These are phyloP conservation scores for Mycena amicta DNA, from an alignment of 768 basidiomycete species.

Conservation along the genomic window DNA sequence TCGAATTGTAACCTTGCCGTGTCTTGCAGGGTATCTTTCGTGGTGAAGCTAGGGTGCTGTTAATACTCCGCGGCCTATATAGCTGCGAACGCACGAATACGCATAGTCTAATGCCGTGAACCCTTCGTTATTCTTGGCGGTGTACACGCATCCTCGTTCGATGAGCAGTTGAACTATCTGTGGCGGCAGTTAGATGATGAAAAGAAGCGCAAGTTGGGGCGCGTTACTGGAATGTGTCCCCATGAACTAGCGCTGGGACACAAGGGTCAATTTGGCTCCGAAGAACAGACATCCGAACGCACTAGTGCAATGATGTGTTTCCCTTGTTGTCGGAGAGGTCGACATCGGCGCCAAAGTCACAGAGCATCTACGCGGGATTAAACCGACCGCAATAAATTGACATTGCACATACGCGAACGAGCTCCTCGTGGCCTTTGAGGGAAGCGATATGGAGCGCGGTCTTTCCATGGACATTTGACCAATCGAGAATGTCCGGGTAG, in stretches of 20 bases:
- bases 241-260: conserved; percentile 76
- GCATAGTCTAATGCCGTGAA: conserved; percentile 94
- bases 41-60: conserved; percentile 56
- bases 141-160: conserved; percentile 84
- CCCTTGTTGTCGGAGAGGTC: conserved; percentile 90
- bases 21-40: conserved; percentile 77
- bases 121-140: conserved; percentile 85
- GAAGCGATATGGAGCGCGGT: conserved; percentile 90
- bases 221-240: conserved; percentile 80
- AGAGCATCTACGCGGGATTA: conserved; percentile 67
- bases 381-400: conserved; percentile 12
- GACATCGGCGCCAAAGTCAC: conserved; percentile 87
- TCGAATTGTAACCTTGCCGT: conserved; percentile 80
- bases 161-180: conserved; percentile 86
- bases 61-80: background rate
- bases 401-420: conserved; percentile 68
- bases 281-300: conserved; percentile 30
- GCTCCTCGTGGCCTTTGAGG: conserved; percentile 85
- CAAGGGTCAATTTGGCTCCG: conserved; percentile 14
- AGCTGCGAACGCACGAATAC: conserved; percentile 63
- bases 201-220: conserved; percentile 27
- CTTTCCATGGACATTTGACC: conserved; percentile 89
- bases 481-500: conserved; percentile 85
- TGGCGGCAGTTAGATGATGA: background rate
- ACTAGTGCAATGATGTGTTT: conserved; percentile 94